Evolutionary conservation across 768 basidiomycete species (phyloP).

Genomic region (Mycena olivaceomarginata): DNA sequence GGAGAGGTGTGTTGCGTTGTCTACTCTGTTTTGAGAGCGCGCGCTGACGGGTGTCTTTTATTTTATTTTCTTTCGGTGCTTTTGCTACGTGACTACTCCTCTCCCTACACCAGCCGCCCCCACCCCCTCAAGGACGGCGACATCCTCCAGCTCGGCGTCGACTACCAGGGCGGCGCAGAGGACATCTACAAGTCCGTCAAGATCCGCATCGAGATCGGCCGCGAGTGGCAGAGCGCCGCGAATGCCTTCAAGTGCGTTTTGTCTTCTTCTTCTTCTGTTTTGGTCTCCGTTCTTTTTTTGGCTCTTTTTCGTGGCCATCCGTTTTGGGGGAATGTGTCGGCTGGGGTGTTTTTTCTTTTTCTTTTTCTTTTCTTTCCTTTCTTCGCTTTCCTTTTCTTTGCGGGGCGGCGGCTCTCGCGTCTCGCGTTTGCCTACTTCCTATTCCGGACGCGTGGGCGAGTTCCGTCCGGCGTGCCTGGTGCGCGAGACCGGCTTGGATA

Average conservation of each 20-base stretch:
- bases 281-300: conserved; percentile 1
- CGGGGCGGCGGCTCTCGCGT: too few species aligned
- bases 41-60: background rate
- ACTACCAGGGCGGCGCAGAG: conserved; percentile 98
- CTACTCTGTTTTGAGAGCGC: background rate
- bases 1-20: conserved; percentile 86
- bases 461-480: too few species aligned
- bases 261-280: conserved; percentile 27
- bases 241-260: conserved; percentile 92
- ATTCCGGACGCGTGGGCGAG: too few species aligned
- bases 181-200: conserved; percentile 98
- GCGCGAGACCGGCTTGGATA: too few species aligned
- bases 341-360: too few species aligned
- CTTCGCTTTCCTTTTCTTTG: too few species aligned
- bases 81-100: background rate
- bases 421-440: too few species aligned
- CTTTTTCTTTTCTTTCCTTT: too few species aligned
- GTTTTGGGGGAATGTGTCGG: too few species aligned
- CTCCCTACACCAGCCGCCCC: conserved; percentile 67
- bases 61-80: too few species aligned
- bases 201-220: conserved; percentile 91
- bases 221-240: conserved; percentile 92
- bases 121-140: conserved; percentile 94
- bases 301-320: background rate
- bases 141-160: conserved; percentile 95